phyloP scores from a whole-genome alignment of 345 rosid species.

The Moricandia arvensis region DNA sequence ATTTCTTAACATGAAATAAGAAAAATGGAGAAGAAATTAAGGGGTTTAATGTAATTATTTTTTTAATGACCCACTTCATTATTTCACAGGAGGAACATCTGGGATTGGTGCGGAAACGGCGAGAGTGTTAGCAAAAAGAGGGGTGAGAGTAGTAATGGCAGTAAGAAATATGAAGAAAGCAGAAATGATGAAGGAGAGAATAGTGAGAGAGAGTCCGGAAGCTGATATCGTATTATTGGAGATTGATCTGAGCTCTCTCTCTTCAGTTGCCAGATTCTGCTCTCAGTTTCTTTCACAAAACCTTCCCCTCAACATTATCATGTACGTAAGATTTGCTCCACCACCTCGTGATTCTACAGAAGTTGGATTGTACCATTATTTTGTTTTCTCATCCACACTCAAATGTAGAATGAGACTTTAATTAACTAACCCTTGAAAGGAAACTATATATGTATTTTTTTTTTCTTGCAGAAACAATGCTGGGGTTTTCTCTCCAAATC shows the following conservation, averaged over 20 bases:
- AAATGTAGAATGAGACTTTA: background rate
- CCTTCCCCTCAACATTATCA: constrained; percentile 80
- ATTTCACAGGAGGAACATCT: constrained; percentile 74
- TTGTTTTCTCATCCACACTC: background rate
- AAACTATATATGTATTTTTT: background rate
- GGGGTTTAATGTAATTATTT: background rate
- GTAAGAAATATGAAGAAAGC: constrained; percentile 85
- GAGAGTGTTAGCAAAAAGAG: constrained; percentile 78
- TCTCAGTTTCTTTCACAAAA: constrained; percentile 61
- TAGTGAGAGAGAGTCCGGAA: constrained; percentile 55
- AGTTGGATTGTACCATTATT: background rate
- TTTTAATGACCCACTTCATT: background rate
- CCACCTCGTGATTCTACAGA: background rate
- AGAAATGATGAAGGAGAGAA: constrained; percentile 51
- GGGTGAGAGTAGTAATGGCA: constrained; percentile 74
- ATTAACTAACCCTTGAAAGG: background rate
- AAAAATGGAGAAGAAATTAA: background rate
- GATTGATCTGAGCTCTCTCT: constrained; percentile 78
- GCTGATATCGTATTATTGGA: constrained; percentile 59
- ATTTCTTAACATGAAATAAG: background rate
- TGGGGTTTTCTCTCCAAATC: constrained; percentile 68
- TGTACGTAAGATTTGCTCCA: constrained; percentile 49
- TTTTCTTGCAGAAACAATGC: constrained; percentile 76
- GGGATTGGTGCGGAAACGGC: constrained; percentile 95
- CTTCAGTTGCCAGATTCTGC: constrained; percentile 73